Evolutionary conservation across 202 grass and related monocot genomes (phyloP).

Genomic region (Eragrostis tef): DNA sequence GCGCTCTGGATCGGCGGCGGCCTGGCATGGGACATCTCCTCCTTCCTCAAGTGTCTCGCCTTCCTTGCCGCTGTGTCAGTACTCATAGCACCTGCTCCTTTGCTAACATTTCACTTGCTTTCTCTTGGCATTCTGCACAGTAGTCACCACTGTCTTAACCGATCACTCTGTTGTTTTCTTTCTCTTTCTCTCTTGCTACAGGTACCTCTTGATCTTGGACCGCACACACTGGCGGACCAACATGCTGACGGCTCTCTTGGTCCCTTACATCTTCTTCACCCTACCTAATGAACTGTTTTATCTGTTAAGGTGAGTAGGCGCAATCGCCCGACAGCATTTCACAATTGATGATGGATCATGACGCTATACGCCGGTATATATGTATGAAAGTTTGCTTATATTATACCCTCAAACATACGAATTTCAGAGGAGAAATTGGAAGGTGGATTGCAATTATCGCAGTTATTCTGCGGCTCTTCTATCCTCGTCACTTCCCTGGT

Average conservation of each 20-base stretch:
- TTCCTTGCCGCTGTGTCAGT: conserved; percentile 69
- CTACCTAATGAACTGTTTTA: conserved; percentile 64
- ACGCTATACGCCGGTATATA: too few relatives aligned
- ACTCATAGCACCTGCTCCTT: too few relatives aligned
- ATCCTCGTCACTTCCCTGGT: conserved; percentile 72
- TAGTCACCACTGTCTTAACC: not conserved
- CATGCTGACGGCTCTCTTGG: conserved; percentile 78
- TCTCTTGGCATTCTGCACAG: not conserved
- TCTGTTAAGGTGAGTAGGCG: conserved; percentile 66
- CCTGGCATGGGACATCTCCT: conserved; percentile 53
- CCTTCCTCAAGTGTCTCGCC: conserved; percentile 73
- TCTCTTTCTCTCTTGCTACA: conserved; percentile 1
- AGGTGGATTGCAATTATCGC: conserved; percentile 71
- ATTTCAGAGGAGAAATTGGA: conserved; percentile 82
- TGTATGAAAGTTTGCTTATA: too few relatives aligned
- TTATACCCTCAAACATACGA: not conserved
- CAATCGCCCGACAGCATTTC: not conserved
- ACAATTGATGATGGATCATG: too few relatives aligned
- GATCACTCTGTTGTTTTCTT: conserved; percentile 1
- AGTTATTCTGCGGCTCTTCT: conserved; percentile 74
- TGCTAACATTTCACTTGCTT: too few relatives aligned
- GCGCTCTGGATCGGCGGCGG: conserved; percentile 54
- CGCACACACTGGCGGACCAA: conserved; percentile 89
- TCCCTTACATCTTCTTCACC: conserved; percentile 90
- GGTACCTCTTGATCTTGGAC: conserved; percentile 83